Evolutionary conservation across 495 filamentous ascomycete species (phyloP).

Genomic region (Mycothermus thermophilus): DNA sequence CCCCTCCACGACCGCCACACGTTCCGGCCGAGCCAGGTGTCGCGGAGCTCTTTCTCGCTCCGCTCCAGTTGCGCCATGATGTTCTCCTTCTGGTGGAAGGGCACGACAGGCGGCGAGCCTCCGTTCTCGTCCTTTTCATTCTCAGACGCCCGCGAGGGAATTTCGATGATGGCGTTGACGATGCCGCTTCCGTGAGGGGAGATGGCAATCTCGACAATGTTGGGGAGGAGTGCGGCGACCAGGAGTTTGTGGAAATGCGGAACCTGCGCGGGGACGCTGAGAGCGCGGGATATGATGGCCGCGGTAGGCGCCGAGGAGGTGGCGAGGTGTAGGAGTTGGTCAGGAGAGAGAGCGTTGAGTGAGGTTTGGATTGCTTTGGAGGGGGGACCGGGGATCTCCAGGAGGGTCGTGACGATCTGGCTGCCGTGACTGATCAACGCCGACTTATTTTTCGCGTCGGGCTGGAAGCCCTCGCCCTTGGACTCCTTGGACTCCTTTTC

Average conservation of each 20-base stretch:
- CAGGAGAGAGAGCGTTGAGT: slow-evolving; percentile 22
- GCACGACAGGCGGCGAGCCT: slow-evolving; percentile 20
- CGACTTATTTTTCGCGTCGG: slow-evolving; percentile 26
- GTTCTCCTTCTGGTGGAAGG: slow-evolving; percentile 40
- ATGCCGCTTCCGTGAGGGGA: slow-evolving; percentile 64
- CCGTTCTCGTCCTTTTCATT: slow-evolving; percentile 18
- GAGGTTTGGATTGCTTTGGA: slow-evolving; percentile 30
- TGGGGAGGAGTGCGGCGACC: slow-evolving; percentile 35
- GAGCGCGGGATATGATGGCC: slow-evolving; percentile 56
- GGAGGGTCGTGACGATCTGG: slow-evolving; percentile 28
- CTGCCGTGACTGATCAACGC: slow-evolving; percentile 32
- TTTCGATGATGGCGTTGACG: slow-evolving; percentile 61
- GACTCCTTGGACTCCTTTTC: slow-evolving; percentile 21
- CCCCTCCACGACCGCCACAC: slow-evolving; percentile 91
- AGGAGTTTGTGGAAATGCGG: slow-evolving; percentile 37
- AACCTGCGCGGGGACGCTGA: slow-evolving; percentile 45
- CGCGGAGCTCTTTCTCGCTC: slow-evolving; percentile 51
- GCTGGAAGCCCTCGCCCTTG: slow-evolving; percentile 14
- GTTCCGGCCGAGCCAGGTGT: slow-evolving; percentile 60
- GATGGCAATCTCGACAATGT: slow-evolving; percentile 48
- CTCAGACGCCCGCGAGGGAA: slow-evolving; percentile 22
- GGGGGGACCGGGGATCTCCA: slow-evolving; percentile 28
- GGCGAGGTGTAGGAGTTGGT: slow-evolving; percentile 24
- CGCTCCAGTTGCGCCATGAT: slow-evolving; percentile 31
- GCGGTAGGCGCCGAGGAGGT: slow-evolving; percentile 31